Evolutionary conservation across 169 alveolate genomes (phyloP), one percentile per base, ranked within the genome.

Genomic region (Cryptosporidium felis): DNA sequence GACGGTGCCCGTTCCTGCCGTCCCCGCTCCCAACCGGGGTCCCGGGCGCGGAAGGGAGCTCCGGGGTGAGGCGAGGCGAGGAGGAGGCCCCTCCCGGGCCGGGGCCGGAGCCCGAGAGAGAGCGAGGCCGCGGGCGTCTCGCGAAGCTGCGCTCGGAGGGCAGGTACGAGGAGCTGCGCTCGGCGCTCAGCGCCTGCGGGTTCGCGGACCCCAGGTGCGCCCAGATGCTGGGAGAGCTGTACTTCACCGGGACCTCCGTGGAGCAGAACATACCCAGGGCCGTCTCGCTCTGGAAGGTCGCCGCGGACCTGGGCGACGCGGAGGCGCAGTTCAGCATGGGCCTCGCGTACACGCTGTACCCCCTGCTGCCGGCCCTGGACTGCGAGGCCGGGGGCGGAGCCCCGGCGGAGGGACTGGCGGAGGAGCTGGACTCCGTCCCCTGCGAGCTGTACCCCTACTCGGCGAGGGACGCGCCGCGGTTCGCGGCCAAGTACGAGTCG

Each of bases 311-410:
- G 18, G 85, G 85, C 4, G 56, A 41, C 23, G 14, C 85, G 6
- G 85, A 74, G n/a, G 85, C 53, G 4, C 85, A 74, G 23, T 74
- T 74, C 36, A 47, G 61, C 18, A 36, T 74, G 67, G 85, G 85
- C 4, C 32, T 74, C 36, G 85, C 65, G 2, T 36, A 74, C 61
- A 36, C 61, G 30, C 32, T 74, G 18, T 74, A 40, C 41, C 85
- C 85, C 14, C 41, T 47, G 18, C 23, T 74, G 53, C 30, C 32
- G 23, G 5, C 74, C 1, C 45, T 74, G 5, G 85, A 74, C 32
- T 0, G 21, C 38, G 21, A 41, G 8, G 49, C 8, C 49, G 16
- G 12, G 12, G 49, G 49, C 12, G 49, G 49, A 41, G 49, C 49
- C 5, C 14, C 23, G 14, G 8, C 18, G 21, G 36, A 28, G 28